Conservation (phyloP, 2,329 filamentous ascomycete species). For the Tolypocladium sp. region DNA sequence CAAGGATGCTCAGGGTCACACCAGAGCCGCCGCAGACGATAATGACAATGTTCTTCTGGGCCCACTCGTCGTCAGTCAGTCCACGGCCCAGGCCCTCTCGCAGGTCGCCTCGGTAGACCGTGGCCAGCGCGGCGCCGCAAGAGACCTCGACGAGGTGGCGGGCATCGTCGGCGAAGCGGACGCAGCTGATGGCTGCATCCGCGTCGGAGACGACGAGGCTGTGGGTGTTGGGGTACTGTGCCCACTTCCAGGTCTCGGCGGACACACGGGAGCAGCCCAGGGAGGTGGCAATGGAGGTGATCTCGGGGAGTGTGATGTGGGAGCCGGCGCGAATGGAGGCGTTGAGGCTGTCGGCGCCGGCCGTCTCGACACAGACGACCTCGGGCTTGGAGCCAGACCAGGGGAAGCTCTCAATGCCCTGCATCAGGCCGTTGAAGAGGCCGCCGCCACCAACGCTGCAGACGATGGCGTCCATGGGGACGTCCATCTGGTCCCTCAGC, state of each 20-base stretch:
- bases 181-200: constrained; percentile 70
- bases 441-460: constrained; percentile 78
- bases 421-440: constrained; percentile 65
- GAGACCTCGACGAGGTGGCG: constrained; percentile 73
- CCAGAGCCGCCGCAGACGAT: constrained; percentile 75
- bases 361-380: constrained; percentile 68
- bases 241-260: constrained; percentile 57
- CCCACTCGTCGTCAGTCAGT: constrained; percentile 47
- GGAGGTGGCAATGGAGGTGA: constrained; percentile 67
- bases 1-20: constrained; percentile 52
- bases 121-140: constrained; percentile 72
- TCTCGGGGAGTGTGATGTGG: constrained; percentile 56
- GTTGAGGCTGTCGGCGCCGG: constrained; percentile 61
- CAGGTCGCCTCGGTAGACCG: constrained; percentile 55
- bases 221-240: constrained; percentile 29
- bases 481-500: constrained; percentile 29
- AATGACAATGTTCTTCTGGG: constrained; percentile 66
- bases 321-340: constrained; percentile 46
- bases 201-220: constrained; percentile 35
- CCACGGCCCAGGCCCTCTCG: constrained; percentile 48
- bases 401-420: constrained; percentile 48
- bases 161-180: constrained; percentile 73
- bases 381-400: constrained; percentile 27
- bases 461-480: constrained; percentile 57
- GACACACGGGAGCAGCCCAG: constrained; percentile 69